These are phyloP conservation scores for Bretschneidera sinensis DNA, from an alignment of 345 rosid genomes.

Conservation along the genomic window DNA sequence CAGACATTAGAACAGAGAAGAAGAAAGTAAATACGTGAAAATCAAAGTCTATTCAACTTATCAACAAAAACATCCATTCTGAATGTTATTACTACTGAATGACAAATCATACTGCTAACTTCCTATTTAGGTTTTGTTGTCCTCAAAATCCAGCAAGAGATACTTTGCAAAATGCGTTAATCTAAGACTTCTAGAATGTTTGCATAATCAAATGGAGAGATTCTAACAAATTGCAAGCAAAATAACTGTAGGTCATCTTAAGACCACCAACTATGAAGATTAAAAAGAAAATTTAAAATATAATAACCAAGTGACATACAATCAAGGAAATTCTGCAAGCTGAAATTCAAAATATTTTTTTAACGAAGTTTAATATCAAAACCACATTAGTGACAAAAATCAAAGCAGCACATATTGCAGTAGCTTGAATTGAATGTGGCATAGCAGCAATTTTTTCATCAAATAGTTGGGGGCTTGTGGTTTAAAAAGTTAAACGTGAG, in stretches of 20 bases:
- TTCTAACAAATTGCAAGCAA: background rate
- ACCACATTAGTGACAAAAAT: background rate
- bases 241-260: too few relatives aligned
- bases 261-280: background rate
- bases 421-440: background rate
- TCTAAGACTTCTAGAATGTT: too few relatives aligned
- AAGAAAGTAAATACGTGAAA: slow-evolving; percentile 1
- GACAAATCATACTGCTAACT: slow-evolving; percentile 1
- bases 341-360: too few relatives aligned
- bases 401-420: background rate
- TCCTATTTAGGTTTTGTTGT: background rate
- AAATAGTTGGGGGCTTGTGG: too few relatives aligned
- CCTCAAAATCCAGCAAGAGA: background rate
- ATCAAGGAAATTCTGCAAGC: background rate
- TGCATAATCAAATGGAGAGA: background rate
- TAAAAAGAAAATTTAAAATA: background rate
- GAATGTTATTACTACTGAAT: background rate
- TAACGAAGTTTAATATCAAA: background rate
- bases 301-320: background rate
- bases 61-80: slow-evolving; percentile 8
- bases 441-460: too few relatives aligned
- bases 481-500: too few relatives aligned
- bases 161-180: too few relatives aligned
- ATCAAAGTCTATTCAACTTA: background rate
- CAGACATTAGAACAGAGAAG: slow-evolving; percentile 19